Conservation (phyloP, 371 early-diverging fungal genomes). For the Rhizopus sp. region DNA sequence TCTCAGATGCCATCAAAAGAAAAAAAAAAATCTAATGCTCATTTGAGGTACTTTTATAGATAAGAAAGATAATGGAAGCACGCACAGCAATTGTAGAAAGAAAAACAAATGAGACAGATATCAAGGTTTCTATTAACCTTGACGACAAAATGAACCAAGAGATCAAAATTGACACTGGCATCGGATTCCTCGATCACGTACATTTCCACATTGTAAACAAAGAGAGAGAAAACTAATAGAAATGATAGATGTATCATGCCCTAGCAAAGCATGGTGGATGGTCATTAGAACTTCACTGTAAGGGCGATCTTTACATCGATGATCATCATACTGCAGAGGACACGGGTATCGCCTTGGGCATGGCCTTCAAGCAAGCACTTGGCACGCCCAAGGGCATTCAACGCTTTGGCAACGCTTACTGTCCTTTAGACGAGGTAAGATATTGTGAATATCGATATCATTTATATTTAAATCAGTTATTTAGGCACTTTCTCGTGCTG, state of each 20-base stretch:
- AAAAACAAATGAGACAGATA: slow-evolving; percentile 95
- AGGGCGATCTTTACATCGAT: slow-evolving; percentile 94
- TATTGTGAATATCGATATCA: neutral
- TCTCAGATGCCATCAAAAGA: no score
- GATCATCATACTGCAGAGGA: slow-evolving; percentile 98
- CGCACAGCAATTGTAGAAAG: slow-evolving; percentile 72
- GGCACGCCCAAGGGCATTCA: slow-evolving; percentile 90
- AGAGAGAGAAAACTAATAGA: neutral
- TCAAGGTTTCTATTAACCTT: slow-evolving; percentile 67
- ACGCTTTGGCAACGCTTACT: slow-evolving; percentile 94
- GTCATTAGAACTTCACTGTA: slow-evolving; percentile 80
- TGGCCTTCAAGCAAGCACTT: slow-evolving; percentile 90
- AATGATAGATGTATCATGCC: slow-evolving; percentile 91
- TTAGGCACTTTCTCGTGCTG: slow-evolving; percentile 88
- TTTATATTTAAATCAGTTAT: neutral
- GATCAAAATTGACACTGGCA: slow-evolving; percentile 87
- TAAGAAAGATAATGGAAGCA: slow-evolving; percentile 11
- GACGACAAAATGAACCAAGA: slow-evolving; percentile 60
- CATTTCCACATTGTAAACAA: slow-evolving; percentile 6
- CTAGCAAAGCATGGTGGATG: slow-evolving; percentile 93
- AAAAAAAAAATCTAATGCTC: no score
- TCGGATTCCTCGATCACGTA: slow-evolving; percentile 97
- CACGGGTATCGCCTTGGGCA: slow-evolving; percentile 90
- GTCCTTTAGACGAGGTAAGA: slow-evolving; percentile 90
- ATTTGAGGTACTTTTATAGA: no score